phyloP scores from a whole-genome alignment of 73 alveolate genomes.

The Paramecium sexaurelia region DNA sequence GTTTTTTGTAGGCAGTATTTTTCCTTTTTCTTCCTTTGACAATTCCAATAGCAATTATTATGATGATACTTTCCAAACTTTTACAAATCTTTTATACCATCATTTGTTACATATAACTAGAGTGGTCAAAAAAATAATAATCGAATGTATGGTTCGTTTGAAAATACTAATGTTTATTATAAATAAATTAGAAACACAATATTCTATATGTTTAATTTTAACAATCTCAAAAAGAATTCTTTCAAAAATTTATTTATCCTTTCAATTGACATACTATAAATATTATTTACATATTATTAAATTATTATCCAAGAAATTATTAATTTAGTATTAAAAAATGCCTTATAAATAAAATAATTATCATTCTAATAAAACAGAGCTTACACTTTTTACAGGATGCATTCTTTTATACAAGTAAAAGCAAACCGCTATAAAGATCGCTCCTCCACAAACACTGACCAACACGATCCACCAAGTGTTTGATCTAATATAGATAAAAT shows the following conservation, averaged over 20 bases:
- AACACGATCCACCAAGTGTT: not conserved
- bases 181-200: too few species aligned
- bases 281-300: too few species aligned
- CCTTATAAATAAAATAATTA: not conserved
- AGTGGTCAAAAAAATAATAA: not conserved
- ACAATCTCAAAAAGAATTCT: too few species aligned
- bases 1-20: not conserved
- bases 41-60: not conserved
- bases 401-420: not conserved
- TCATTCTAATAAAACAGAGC: conserved; percentile 1
- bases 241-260: too few species aligned
- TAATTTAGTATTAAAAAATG: not conserved
- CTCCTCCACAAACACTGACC: not conserved
- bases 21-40: not conserved
- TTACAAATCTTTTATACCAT: not conserved
- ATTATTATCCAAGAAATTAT: not conserved
- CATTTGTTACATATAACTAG: not conserved
- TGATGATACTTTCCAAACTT: not conserved
- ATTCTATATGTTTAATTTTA: too few species aligned
- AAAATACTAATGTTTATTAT: too few species aligned
- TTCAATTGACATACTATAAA: too few species aligned
- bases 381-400: conserved; percentile 20
- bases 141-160: not conserved
- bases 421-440: not conserved
- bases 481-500: not conserved